Evolutionary conservation across 495 filamentous ascomycete species (phyloP).

Genomic region (Amorphotheca resinae): DNA sequence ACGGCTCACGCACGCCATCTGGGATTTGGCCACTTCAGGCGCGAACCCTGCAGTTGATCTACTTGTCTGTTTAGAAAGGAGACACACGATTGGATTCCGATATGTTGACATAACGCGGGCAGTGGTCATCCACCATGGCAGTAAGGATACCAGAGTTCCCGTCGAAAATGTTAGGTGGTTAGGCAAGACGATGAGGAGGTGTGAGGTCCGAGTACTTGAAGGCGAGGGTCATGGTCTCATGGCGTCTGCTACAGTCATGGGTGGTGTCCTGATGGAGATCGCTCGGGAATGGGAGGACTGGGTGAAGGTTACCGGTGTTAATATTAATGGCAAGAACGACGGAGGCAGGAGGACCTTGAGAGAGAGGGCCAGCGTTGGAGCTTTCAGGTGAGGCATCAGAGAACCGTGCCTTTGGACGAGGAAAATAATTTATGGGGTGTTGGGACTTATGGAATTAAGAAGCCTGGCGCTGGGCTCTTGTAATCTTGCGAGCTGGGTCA

Average conservation of each 20-base stretch:
- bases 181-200: slow-evolving; percentile 81
- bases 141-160: slow-evolving; percentile 80
- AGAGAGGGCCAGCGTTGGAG: slow-evolving; percentile 19
- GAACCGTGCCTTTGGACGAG: no score
- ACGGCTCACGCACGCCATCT: slow-evolving; percentile 80
- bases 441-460: not conserved
- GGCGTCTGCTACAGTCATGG: slow-evolving; percentile 90
- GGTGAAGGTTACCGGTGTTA: slow-evolving; percentile 38
- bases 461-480: not conserved
- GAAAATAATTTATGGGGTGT: no score
- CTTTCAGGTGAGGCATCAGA: slow-evolving; percentile 22
- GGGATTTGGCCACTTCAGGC: slow-evolving; percentile 83
- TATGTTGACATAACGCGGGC: slow-evolving; percentile 90
- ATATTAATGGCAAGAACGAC: slow-evolving; percentile 2
- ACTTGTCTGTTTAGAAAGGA: slow-evolving; percentile 82
- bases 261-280: slow-evolving; percentile 83
- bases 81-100: slow-evolving; percentile 85
- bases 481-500: not conserved
- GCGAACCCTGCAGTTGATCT: slow-evolving; percentile 93
- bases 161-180: slow-evolving; percentile 94
- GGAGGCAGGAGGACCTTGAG: slow-evolving; percentile 11
- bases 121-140: slow-evolving; percentile 90
- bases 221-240: slow-evolving; percentile 94
- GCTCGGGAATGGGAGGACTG: slow-evolving; percentile 92
- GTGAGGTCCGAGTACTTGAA: slow-evolving; percentile 82